Conservation (phyloP, 2,329 filamentous ascomycete genomes). For the Diaporthe batatas region DNA sequence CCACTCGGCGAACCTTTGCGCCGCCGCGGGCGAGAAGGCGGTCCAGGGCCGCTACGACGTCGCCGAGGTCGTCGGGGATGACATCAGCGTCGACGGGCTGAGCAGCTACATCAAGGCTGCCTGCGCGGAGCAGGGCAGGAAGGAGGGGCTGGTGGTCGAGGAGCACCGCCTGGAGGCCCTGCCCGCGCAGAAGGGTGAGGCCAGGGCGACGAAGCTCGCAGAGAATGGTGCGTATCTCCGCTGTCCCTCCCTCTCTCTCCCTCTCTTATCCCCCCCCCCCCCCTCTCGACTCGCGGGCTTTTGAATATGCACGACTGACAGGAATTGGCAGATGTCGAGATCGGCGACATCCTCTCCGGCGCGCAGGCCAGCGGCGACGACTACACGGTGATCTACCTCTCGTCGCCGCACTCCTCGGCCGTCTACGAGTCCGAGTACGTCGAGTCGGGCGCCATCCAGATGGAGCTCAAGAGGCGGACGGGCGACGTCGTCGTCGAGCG, state of each 20-base stretch:
- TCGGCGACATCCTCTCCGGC: conserved; percentile 61
- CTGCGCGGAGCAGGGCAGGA: conserved; percentile 58
- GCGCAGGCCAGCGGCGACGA: conserved; percentile 55
- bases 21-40: conserved; percentile 51
- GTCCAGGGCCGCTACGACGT: conserved; percentile 61
- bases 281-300: conserved; percentile 44
- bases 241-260: conserved; percentile 1
- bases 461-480: conserved; percentile 78
- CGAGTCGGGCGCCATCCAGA: conserved; percentile 67
- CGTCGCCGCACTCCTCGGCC: conserved; percentile 61
- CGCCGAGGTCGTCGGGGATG: conserved; percentile 69
- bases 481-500: conserved; percentile 44
- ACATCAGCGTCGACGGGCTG: conserved; percentile 53
- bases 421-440: conserved; percentile 76
- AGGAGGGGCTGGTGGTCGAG: conserved; percentile 52
- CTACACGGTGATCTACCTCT: conserved; percentile 83
- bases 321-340: conserved; percentile 58
- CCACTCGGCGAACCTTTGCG: conserved; percentile 67
- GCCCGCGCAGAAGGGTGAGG: conserved; percentile 51
- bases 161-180: conserved; percentile 58
- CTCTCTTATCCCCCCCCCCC: too few relatives aligned
- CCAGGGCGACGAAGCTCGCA: conserved; percentile 61
- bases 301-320: not conserved
- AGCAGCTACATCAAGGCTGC: conserved; percentile 57
- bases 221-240: conserved; percentile 61